Percentiles rank a stretch among this genome's conserved stretches.
phyloP scores from a whole-genome alignment of 1,284 basidiomycete genomes.

The Sporisorium reilianum region DNA sequence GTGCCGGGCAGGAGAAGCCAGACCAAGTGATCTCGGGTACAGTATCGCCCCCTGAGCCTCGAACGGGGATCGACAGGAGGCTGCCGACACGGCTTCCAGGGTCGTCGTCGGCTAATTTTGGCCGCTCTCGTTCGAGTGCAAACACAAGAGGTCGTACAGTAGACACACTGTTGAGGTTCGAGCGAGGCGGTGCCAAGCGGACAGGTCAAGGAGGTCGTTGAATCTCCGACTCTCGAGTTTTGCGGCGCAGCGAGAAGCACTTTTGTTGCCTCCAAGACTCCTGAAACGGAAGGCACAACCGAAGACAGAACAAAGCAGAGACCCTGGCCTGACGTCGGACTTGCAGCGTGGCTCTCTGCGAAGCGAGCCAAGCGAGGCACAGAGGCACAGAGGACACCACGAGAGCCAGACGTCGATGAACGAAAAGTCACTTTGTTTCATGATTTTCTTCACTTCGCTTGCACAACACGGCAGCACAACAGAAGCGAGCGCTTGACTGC shows the following conservation, averaged over 20 bases:
- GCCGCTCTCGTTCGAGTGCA: not conserved
- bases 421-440: not conserved
- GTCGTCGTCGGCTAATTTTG: not conserved
- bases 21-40: too few species aligned
- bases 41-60: too few species aligned
- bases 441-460: conserved; percentile 9
- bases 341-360: conserved; percentile 14
- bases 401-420: not conserved
- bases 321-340: conserved; percentile 37
- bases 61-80: not conserved
- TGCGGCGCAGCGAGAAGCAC: not conserved
- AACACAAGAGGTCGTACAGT: too few species aligned
- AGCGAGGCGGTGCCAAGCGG: not conserved
- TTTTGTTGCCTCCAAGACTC: too few species aligned
- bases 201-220: not conserved
- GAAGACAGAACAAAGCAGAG: not conserved
- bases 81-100: not conserved
- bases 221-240: conserved; percentile 1
- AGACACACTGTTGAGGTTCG: too few species aligned
- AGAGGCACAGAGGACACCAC: too few species aligned
- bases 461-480: not conserved
- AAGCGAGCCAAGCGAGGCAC: not conserved
- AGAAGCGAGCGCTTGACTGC: not conserved
- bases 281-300: not conserved
- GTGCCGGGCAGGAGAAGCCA: not conserved